Conservation (phyloP, 441 rosid species). For the Corymbia citriodora region DNA sequence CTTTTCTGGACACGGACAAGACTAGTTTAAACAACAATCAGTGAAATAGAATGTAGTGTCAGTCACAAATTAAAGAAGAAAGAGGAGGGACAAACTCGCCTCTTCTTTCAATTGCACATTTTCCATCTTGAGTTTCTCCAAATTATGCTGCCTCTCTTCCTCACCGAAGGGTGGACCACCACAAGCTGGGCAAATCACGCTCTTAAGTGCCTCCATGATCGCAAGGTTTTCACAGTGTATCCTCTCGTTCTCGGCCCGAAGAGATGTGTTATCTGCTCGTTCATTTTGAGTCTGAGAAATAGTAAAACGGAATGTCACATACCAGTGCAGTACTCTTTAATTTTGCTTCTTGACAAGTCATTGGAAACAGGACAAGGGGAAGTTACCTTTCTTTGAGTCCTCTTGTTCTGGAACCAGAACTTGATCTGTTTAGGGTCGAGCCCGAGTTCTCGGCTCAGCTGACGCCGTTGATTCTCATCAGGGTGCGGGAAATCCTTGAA, state of each 20-base stretch:
- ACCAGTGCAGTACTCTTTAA: not conserved
- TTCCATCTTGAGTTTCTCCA: conserved; percentile 33
- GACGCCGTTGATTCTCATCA: conserved; percentile 42
- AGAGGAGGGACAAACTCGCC: conserved; percentile 22
- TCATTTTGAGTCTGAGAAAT: conserved; percentile 42
- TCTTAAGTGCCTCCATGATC: conserved; percentile 44
- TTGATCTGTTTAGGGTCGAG: conserved; percentile 52
- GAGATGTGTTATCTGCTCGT: conserved; percentile 33
- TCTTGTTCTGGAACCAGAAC: conserved; percentile 87
- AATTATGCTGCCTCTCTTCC: conserved; percentile 32
- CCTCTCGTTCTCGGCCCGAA: conserved; percentile 57
- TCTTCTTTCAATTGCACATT: conserved; percentile 37
- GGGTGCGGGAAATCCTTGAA: conserved; percentile 70
- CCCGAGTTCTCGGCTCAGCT: conserved; percentile 38
- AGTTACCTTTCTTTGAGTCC: conserved; percentile 63
- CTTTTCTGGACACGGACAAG: not conserved
- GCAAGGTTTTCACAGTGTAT: conserved; percentile 44
- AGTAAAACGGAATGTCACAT: not conserved
- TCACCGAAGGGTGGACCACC: conserved; percentile 61
- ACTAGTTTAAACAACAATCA: not conserved
- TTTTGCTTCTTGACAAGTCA: not conserved
- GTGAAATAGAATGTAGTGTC: not conserved
- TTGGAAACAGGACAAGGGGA: not conserved
- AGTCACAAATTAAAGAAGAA: not conserved
- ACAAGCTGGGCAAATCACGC: conserved; percentile 52